Conservation (phyloP, 1,284 basidiomycete genomes). For the Leccinum angustisporum region DNA sequence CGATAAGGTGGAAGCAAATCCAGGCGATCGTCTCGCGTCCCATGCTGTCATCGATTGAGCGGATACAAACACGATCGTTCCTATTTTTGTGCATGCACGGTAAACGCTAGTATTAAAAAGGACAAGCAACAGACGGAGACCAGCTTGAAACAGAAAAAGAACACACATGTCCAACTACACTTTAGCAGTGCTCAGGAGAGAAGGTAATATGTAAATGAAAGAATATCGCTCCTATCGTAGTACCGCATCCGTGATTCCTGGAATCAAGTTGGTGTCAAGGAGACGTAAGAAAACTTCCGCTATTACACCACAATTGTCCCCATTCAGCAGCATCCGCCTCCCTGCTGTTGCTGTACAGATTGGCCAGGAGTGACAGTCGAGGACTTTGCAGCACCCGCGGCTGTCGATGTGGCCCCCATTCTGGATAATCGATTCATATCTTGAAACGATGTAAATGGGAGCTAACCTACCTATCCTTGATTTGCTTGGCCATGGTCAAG, state of each 20-base stretch:
- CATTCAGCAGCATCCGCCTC: slow-evolving; percentile 56
- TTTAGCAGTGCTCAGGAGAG: slow-evolving; percentile 26
- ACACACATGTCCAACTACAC: slow-evolving; percentile 31
- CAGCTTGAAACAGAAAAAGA: slow-evolving; percentile 28
- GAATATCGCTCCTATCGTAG: slow-evolving; percentile 33
- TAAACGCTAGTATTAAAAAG: slow-evolving; percentile 28
- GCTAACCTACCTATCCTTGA: slow-evolving; percentile 84
- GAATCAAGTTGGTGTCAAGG: slow-evolving; percentile 17
- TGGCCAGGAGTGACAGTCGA: slow-evolving; percentile 52
- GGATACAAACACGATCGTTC: not conserved
- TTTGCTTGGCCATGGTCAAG: slow-evolving; percentile 99
- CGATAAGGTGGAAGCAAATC: slow-evolving; percentile 25
- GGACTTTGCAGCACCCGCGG: slow-evolving; percentile 70
- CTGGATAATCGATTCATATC: slow-evolving; percentile 37
- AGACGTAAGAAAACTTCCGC: slow-evolving; percentile 16
- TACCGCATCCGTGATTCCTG: slow-evolving; percentile 31
- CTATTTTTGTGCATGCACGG: not conserved
- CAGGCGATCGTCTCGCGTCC: slow-evolving; percentile 3
- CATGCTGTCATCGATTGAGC: not conserved
- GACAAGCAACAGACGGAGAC: slow-evolving; percentile 31
- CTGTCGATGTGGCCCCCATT: slow-evolving; percentile 76
- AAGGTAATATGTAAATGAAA: slow-evolving; percentile 35
- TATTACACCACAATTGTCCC: slow-evolving; percentile 16
- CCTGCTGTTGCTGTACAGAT: slow-evolving; percentile 53
- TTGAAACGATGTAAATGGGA: not conserved